Conservation (phyloP, 768 basidiomycete species). For the Sarcodon sp. region DNA sequence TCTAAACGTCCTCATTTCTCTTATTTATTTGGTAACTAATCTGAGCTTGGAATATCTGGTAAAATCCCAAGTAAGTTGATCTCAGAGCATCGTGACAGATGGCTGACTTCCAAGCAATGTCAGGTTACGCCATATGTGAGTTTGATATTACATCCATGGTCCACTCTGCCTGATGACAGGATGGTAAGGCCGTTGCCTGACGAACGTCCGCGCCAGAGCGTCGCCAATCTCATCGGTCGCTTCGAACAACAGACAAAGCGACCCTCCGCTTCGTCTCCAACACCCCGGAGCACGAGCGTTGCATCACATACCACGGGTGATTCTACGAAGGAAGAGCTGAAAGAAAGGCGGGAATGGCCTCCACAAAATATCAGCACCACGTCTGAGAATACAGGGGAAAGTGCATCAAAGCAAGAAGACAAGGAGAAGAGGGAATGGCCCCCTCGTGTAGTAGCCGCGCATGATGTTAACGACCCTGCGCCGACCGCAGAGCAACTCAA, state of each 20-base stretch:
- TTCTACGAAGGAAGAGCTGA: slow-evolving; percentile 49
- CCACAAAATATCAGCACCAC: slow-evolving; percentile 16
- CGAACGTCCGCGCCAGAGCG: slow-evolving; percentile 77
- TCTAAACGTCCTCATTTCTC: too few species aligned
- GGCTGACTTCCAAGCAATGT: slow-evolving; percentile 39
- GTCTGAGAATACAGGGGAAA: slow-evolving; percentile 32
- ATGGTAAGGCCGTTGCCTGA: slow-evolving; percentile 66
- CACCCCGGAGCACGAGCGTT: slow-evolving; percentile 55
- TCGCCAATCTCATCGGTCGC: slow-evolving; percentile 83
- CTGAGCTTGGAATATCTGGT: too few species aligned
- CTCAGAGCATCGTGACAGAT: slow-evolving; percentile 20
- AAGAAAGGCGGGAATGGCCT: slow-evolving; percentile 72
- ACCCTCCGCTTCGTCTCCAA: slow-evolving; percentile 21
- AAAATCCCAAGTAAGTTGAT: too few species aligned
- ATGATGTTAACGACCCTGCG: too few species aligned
- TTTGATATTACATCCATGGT: not conserved
- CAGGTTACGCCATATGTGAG: slow-evolving; percentile 9
- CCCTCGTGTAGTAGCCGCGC: slow-evolving; percentile 13
- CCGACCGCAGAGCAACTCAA: too few species aligned
- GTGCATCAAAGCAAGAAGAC: slow-evolving; percentile 50
- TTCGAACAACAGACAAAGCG: slow-evolving; percentile 77
- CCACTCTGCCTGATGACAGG: not conserved
- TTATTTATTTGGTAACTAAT: too few species aligned
- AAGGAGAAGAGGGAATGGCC: slow-evolving; percentile 76
- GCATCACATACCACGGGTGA: slow-evolving; percentile 53